These are phyloP conservation scores for Isatis tinctoria DNA, from an alignment of 345 rosid species.

Conservation along the genomic window DNA sequence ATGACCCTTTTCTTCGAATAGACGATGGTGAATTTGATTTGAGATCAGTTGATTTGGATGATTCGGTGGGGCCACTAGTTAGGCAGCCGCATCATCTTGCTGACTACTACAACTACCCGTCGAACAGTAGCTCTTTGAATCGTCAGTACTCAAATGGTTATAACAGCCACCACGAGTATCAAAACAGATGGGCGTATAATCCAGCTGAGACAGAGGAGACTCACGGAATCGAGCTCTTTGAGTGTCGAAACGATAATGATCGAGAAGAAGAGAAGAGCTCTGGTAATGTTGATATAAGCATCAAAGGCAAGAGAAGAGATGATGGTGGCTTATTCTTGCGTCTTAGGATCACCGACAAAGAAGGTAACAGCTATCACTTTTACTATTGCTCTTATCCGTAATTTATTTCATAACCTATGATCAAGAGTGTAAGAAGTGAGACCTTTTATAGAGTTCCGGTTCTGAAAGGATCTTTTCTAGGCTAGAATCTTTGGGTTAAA, in stretches of 20 bases:
- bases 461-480: not conserved
- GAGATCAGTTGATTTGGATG: slow-evolving; percentile 46
- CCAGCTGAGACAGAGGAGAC: slow-evolving; percentile 54
- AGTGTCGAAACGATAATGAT: slow-evolving; percentile 30
- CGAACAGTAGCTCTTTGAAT: slow-evolving; percentile 31
- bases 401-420: not conserved
- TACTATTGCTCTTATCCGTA: not conserved
- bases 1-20: slow-evolving; percentile 78
- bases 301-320: slow-evolving; percentile 76
- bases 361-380: slow-evolving; percentile 47
- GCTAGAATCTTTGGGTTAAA: not conserved
- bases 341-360: slow-evolving; percentile 82
- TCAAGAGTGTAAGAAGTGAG: not conserved
- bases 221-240: slow-evolving; percentile 77
- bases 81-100: slow-evolving; percentile 52
- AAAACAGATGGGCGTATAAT: slow-evolving; percentile 57
- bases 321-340: slow-evolving; percentile 73
- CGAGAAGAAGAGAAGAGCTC: slow-evolving; percentile 68
- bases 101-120: slow-evolving; percentile 29
- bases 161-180: slow-evolving; percentile 29
- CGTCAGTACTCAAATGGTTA: slow-evolving; percentile 55
- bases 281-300: slow-evolving; percentile 62
- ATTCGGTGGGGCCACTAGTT: slow-evolving; percentile 34
- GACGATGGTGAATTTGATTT: slow-evolving; percentile 57
- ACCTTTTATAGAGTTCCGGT: not conserved